Percentiles rank a stretch among this genome's conserved stretches.
Conservation (phyloP, 2,329 filamentous ascomycete genomes). For the Beauveria rudraprayagi region DNA sequence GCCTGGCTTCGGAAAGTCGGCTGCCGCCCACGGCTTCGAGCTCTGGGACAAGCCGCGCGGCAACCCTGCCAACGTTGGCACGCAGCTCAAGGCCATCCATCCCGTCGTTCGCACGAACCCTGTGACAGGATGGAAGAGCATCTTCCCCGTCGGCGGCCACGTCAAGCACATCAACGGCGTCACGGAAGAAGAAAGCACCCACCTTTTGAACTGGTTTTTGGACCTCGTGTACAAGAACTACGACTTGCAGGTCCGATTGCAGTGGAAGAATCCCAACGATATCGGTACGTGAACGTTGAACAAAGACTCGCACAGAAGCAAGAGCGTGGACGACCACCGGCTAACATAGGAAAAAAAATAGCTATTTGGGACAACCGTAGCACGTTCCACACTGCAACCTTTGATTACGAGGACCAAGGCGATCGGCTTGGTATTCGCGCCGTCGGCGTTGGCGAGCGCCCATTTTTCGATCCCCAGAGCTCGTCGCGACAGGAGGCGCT, state of each 20-base stretch:
- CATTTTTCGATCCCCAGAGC: conserved; percentile 42
- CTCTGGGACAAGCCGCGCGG: conserved; percentile 39
- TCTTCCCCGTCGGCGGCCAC: conserved; percentile 45
- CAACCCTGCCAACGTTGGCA: conserved; percentile 42
- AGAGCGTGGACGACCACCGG: background rate
- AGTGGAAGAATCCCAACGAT: conserved; percentile 39
- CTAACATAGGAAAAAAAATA: background rate
- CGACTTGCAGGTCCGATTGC: conserved; percentile 43
- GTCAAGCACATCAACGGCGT: conserved; percentile 43
- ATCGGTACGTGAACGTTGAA: conserved; percentile 18
- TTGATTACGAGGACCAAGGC: conserved; percentile 40
- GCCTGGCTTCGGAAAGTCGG: conserved; percentile 41
- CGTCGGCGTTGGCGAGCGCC: conserved; percentile 45
- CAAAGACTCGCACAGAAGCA: background rate
- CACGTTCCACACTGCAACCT: conserved; percentile 47
- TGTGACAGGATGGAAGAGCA: conserved; percentile 48
- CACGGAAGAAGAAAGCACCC: conserved; percentile 36
- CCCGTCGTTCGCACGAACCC: conserved; percentile 50
- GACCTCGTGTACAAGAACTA: conserved; percentile 46
- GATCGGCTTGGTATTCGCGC: conserved; percentile 40
- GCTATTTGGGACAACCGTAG: conserved; percentile 53
- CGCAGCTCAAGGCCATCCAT: conserved; percentile 40
- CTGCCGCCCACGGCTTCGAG: conserved; percentile 34
- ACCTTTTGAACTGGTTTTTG: conserved; percentile 44
- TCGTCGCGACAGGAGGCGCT: conserved; percentile 13